Conservation (phyloP, 2,329 filamentous ascomycete species). For the Beauveria sp. region DNA sequence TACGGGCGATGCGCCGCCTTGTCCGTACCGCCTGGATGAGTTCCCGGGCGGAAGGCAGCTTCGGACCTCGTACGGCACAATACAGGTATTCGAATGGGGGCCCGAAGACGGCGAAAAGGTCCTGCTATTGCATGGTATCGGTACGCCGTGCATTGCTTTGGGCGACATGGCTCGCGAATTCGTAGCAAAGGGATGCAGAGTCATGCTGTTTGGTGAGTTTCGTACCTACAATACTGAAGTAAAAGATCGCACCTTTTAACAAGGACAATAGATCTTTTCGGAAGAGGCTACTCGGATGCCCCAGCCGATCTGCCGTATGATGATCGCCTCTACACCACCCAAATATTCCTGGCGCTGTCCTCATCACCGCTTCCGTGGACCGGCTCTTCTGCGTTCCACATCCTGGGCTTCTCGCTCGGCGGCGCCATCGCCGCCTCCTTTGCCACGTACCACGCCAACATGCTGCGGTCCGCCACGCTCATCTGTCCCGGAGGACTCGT, state of each 20-base stretch:
- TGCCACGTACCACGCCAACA: constrained; percentile 56
- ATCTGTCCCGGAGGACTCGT: constrained; percentile 64
- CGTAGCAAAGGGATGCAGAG: constrained; percentile 59
- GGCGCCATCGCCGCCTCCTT: constrained; percentile 67
- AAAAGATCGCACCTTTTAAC: background rate
- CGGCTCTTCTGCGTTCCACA: constrained; percentile 50
- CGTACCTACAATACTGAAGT: background rate
- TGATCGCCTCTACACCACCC: constrained; percentile 54
- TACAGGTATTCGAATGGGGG: constrained; percentile 75
- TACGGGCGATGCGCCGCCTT: constrained; percentile 20
- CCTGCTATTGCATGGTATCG: constrained; percentile 73
- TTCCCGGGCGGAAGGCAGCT: constrained; percentile 65
- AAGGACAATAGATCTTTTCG: constrained; percentile 54
- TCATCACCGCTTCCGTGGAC: constrained; percentile 55
- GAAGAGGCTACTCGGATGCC: constrained; percentile 69
- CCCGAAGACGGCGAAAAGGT: constrained; percentile 63
- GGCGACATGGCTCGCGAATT: constrained; percentile 59
- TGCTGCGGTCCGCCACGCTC: constrained; percentile 56
- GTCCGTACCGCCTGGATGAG: constrained; percentile 61
- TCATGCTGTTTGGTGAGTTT: constrained; percentile 66
- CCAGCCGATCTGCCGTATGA: constrained; percentile 55
- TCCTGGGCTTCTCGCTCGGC: constrained; percentile 75
- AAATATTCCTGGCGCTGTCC: constrained; percentile 58
- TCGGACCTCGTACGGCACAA: constrained; percentile 59
- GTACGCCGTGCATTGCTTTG: constrained; percentile 65